Percentiles rank a stretch among this genome's conserved stretches.
phyloP scores from a whole-genome alignment of 2,329 filamentous ascomycete species.

The Helotiales sp. region DNA sequence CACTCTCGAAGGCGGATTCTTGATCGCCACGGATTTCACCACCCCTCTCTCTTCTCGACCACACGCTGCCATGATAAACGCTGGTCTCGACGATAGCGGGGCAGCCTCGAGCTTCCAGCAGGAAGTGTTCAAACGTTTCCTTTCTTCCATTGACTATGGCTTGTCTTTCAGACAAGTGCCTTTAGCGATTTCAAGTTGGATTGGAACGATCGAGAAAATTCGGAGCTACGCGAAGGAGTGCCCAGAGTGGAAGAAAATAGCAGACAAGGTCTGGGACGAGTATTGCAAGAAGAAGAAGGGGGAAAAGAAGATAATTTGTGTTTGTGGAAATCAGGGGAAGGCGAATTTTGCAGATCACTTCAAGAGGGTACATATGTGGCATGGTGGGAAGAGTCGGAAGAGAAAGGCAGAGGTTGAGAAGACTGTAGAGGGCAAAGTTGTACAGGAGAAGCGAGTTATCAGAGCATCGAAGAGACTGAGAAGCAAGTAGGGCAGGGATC shows the following conservation, averaged over 20 bases:
- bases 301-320: background rate
- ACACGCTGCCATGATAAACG: background rate
- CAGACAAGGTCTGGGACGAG: background rate
- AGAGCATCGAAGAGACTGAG: background rate
- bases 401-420: background rate
- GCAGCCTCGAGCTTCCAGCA: background rate
- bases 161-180: background rate
- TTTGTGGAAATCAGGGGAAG: conserved; percentile 4
- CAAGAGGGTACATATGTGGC: conserved; percentile 1
- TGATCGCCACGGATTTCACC: conserved; percentile 24
- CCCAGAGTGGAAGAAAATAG: background rate
- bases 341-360: background rate
- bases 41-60: conserved; percentile 17
- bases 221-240: background rate
- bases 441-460: background rate
- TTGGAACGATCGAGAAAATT: background rate
- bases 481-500: background rate
- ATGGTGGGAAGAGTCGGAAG: background rate
- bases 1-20: conserved; percentile 23
- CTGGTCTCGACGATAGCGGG: background rate
- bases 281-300: background rate
- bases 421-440: background rate
- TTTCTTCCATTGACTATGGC: background rate
- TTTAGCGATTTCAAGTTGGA: conserved; percentile 6
- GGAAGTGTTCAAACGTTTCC: background rate